Percentiles rank a stretch among this genome's conserved stretches.
Evolutionary conservation across 495 filamentous ascomycete genomes (phyloP).

Genomic region (Cladorrhinum samala): DNA sequence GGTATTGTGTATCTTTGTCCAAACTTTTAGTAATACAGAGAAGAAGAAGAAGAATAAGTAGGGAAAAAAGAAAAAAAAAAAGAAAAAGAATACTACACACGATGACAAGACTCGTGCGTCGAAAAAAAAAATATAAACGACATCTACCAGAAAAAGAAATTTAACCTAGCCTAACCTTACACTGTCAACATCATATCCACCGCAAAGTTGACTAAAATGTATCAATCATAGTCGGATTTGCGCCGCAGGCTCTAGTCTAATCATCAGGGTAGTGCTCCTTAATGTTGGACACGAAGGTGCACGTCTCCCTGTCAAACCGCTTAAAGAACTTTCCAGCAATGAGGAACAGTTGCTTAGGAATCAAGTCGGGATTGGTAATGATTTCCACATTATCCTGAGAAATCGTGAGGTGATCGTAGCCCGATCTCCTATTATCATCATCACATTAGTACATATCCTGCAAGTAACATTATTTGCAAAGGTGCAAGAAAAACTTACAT

Average conservation of each 20-base stretch:
- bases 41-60: too few relatives aligned
- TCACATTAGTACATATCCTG: background rate
- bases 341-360: constrained; percentile 49
- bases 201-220: too few relatives aligned
- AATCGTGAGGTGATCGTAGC: constrained; percentile 58
- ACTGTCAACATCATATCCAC: too few relatives aligned
- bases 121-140: too few relatives aligned
- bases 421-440: constrained; percentile 13
- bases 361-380: constrained; percentile 39
- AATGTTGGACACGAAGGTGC: constrained; percentile 80
- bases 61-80: too few relatives aligned
- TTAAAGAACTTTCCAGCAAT: constrained; percentile 87
- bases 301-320: constrained; percentile 62
- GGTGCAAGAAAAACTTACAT: constrained; percentile 52
- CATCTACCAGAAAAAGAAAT: too few relatives aligned
- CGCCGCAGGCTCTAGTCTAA: constrained; percentile 31
- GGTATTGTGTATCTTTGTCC: too few relatives aligned
- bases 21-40: too few relatives aligned
- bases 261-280: constrained; percentile 82
- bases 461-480: constrained; percentile 4
- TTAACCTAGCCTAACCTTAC: too few relatives aligned
- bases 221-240: too few relatives aligned
- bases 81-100: too few relatives aligned
- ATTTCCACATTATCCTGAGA: constrained; percentile 82
- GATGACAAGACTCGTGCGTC: too few relatives aligned